Percentiles rank a stretch among this genome's conserved stretches.
Conservation (phyloP, 192 early-diverging fungal species). For the Physocladia obscura region DNA sequence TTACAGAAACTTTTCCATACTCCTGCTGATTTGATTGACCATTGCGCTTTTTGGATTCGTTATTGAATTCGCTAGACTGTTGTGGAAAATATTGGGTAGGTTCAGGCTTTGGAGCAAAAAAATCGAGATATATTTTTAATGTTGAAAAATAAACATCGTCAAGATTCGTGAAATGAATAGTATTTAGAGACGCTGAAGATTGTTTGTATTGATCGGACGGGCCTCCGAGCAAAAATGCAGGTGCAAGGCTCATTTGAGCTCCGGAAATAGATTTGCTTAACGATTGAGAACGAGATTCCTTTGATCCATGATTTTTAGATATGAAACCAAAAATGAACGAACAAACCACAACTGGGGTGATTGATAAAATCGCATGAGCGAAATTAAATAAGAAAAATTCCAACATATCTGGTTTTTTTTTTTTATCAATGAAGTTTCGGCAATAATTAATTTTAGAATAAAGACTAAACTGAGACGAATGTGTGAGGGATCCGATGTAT, state of each 20-base stretch:
- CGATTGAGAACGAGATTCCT: not conserved
- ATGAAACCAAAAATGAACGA: not conserved
- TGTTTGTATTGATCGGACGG: not conserved
- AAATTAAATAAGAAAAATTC: constrained; percentile 43
- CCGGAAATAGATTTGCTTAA: not conserved
- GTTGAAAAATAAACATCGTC: constrained; percentile 5
- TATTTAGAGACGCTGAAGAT: not conserved
- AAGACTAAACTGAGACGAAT: not conserved
- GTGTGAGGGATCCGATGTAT: not conserved
- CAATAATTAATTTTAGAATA: not conserved
- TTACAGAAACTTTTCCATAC: too few relatives aligned
- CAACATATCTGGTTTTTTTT: constrained; percentile 46
- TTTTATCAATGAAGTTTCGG: not conserved
- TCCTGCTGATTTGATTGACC: too few relatives aligned
- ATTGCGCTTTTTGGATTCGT: too few relatives aligned
- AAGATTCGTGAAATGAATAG: constrained; percentile 5
- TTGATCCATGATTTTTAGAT: not conserved
- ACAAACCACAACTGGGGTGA: not conserved
- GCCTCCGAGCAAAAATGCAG: not conserved
- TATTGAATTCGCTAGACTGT: not conserved
- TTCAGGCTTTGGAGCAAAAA: constrained; percentile 9
- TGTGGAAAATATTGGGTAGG: not conserved
- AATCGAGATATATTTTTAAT: constrained; percentile 17
- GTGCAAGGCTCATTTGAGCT: not conserved
- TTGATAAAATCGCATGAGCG: constrained; percentile 27